phyloP scores from a whole-genome alignment of 306 rosid genomes.

The Geum urbanum region DNA sequence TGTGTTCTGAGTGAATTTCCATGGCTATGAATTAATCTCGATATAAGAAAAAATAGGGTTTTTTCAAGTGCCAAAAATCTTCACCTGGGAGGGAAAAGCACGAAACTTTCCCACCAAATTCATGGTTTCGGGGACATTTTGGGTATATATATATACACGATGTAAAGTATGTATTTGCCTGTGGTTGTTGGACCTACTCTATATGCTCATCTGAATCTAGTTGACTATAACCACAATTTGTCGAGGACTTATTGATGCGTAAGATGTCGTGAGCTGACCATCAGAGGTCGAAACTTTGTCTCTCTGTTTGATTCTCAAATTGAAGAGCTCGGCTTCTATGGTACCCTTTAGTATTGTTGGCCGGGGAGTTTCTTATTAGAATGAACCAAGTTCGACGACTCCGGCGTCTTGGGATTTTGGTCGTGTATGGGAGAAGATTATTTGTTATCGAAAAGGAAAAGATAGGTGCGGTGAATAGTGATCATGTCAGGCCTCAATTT shows the following conservation, averaged over 20 bases:
- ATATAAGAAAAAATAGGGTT: neutral
- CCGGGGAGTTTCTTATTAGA: neutral
- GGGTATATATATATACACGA: neutral
- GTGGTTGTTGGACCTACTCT: conserved; percentile 4
- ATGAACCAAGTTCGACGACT: neutral
- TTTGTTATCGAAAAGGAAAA: neutral
- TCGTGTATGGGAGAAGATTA: neutral
- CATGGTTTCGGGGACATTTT: conserved; percentile 25
- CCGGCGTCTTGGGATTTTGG: neutral
- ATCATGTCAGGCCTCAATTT: conserved; percentile 1
- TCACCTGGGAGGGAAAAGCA: conserved; percentile 16
- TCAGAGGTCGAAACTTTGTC: too few relatives aligned
- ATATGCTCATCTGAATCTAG: neutral
- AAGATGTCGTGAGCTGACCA: neutral
- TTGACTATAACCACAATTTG: neutral
- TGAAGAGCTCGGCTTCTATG: conserved; percentile 4
- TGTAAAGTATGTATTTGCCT: neutral
- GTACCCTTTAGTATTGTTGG: neutral
- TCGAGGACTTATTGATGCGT: neutral
- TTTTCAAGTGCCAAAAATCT: neutral
- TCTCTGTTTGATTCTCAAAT: neutral
- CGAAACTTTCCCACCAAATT: conserved; percentile 32
- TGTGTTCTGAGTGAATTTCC: too few relatives aligned
- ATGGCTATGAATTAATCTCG: too few relatives aligned
- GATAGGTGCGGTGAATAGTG: neutral